These are phyloP conservation scores for Psilocybe subaeruginosa DNA, from an alignment of 768 basidiomycete species.

Conservation along the genomic window DNA sequence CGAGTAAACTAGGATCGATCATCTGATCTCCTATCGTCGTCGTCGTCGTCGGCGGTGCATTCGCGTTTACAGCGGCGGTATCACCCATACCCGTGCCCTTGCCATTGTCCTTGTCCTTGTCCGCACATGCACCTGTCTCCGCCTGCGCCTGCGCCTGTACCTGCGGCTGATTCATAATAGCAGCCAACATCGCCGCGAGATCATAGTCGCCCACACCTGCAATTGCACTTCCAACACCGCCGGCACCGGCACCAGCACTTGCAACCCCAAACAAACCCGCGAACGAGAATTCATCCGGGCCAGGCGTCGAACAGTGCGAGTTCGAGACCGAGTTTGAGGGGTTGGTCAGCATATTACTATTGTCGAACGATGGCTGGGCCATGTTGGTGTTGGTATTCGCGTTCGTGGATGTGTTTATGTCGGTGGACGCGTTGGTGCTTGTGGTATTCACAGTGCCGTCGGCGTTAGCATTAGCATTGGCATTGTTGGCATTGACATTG, in stretches of 20 bases:
- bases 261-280: not conserved
- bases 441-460: too few relatives aligned
- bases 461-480: too few relatives aligned
- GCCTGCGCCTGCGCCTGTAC: not conserved
- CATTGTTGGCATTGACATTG: too few relatives aligned
- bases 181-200: slow-evolving; percentile 13
- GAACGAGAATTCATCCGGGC: slow-evolving; percentile 11
- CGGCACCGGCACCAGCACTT: not conserved
- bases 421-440: too few relatives aligned
- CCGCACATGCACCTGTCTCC: not conserved
- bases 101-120: not conserved
- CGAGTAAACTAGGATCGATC: slow-evolving; percentile 38
- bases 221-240: not conserved
- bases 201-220: not conserved
- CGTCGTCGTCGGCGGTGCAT: not conserved
- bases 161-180: slow-evolving; percentile 10
- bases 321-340: not conserved
- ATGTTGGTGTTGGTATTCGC: too few relatives aligned
- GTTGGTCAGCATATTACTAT: not conserved
- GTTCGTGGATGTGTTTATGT: too few relatives aligned
- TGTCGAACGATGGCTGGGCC: too few relatives aligned
- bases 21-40: slow-evolving; percentile 16
- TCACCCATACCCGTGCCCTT: too few relatives aligned
- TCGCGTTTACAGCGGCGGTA: not conserved
- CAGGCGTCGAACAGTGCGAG: slow-evolving; percentile 17